These are phyloP conservation scores for Ogataea thermomethanolica DNA, from an alignment of 805 yeast genomes.

Conservation along the genomic window DNA sequence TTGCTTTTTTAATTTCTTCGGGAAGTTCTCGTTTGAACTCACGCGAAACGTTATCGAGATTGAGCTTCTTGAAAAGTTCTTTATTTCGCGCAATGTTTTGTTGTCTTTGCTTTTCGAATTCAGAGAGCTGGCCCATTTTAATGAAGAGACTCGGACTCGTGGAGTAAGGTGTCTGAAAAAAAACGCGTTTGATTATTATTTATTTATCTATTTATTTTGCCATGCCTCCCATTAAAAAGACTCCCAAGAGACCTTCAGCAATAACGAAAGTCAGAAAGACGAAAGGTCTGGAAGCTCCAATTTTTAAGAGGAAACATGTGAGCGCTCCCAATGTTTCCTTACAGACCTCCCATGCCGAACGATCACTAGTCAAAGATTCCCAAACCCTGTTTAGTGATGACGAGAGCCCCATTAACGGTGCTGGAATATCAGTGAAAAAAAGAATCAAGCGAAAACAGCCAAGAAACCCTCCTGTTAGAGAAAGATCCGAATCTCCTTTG, in stretches of 20 bases:
- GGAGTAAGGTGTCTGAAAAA: slow-evolving; percentile 7
- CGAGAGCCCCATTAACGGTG: slow-evolving; percentile 9
- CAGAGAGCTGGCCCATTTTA: slow-evolving; percentile 41
- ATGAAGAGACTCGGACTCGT: neutral
- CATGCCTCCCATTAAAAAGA: slow-evolving; percentile 10
- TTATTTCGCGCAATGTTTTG: slow-evolving; percentile 82
- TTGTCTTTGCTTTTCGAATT: slow-evolving; percentile 67
- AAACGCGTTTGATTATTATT: neutral
- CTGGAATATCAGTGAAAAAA: slow-evolving; percentile 1
- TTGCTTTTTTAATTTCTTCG: slow-evolving; percentile 25
- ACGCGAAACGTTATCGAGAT: slow-evolving; percentile 55
- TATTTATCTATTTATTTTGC: neutral
- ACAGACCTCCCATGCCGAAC: slow-evolving; percentile 4
- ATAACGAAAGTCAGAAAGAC: slow-evolving; percentile 11
- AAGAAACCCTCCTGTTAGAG: too few relatives aligned
- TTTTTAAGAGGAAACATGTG: slow-evolving; percentile 3
- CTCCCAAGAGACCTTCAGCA: slow-evolving; percentile 19
- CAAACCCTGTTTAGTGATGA: slow-evolving; percentile 22
- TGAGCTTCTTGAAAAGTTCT: slow-evolving; percentile 66
- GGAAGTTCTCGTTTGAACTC: slow-evolving; percentile 48
- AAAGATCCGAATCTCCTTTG: neutral
- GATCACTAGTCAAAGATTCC: slow-evolving; percentile 18
- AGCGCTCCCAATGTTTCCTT: slow-evolving; percentile 1
- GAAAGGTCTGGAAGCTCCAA: slow-evolving; percentile 4
- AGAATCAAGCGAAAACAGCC: neutral